Base-by-base conservation (phyloP, 163 green algal genomes). In the Coccomyxa subellipsoidea region DNA sequence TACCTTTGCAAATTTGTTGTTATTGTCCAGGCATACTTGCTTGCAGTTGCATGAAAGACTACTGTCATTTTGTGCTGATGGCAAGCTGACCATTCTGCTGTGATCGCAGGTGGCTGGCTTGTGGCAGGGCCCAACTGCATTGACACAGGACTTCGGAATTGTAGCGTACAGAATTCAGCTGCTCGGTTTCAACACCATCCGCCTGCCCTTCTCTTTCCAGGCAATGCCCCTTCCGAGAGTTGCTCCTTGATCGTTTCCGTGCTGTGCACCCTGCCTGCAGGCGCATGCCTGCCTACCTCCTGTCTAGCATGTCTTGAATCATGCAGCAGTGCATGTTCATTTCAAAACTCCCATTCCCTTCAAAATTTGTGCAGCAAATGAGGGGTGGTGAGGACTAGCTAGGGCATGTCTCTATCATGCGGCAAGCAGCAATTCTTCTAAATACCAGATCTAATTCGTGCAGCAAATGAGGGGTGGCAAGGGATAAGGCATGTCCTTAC, bases 101-200 rank as follows among this genome's bases (percentile, higher is more conserved):
- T 59, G 47, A 21, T 59, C 76, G 8, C 36, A 59, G 15, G 29
- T 80, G 38, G 76, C 40, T 23, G 76, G 76, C 27, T 40, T 77
- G 66, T 82, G 69, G 78, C 66, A 76, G 37, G 70, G 70, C 21
- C 70, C 70, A 2, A 53, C 70, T 31, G 70, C 70, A 18, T 18
- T 82, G 39, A 59, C 76, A 8, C 76, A 80, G 36, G 89, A 93
- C 39, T 87, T 93, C 82, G 83, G 81, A 6, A 80, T 66, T 21
- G 79, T 92, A 21, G 83, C 89, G 38, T 82, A 87, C 27, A 83
- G 88, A 32, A 86, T 91, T 37, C 82, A 89, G 78, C 84, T 92
- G 7, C 80, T 93, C n/a, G 89, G 89, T 66, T 93, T 92, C 87
- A 93, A 93, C 54, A 82, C 89, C 34, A 79, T 93, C 2, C 81